These are phyloP conservation scores for Diaporthe ampelina DNA, from an alignment of 2,329 filamentous ascomycete genomes.

Conservation along the genomic window DNA sequence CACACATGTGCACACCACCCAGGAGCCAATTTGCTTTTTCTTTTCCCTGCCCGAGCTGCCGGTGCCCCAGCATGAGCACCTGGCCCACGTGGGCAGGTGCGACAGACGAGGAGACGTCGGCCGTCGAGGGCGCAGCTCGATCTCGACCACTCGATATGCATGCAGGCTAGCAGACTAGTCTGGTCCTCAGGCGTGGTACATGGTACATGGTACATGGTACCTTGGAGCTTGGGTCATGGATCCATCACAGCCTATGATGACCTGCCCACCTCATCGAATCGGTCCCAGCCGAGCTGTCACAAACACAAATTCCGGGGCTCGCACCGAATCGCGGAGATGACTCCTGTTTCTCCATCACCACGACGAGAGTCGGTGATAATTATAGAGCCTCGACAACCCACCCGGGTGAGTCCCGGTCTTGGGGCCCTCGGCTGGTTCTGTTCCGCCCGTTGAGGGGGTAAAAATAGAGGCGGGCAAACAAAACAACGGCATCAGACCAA, in stretches of 20 bases:
- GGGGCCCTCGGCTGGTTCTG: conserved; percentile 14
- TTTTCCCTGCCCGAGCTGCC: background rate
- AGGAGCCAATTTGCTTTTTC: conserved; percentile 15
- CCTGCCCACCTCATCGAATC: background rate
- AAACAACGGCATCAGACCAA: background rate
- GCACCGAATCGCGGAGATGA: conserved; percentile 10
- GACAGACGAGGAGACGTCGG: background rate
- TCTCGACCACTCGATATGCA: background rate
- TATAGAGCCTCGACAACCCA: conserved; percentile 6
- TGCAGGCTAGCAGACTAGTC: background rate
- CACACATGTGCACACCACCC: background rate
- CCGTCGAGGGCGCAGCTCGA: background rate
- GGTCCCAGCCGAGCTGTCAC: conserved; percentile 29
- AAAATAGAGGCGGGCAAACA: conserved; percentile 23
- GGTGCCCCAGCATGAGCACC: background rate
- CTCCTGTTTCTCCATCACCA: conserved; percentile 10
- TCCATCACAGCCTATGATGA: background rate
- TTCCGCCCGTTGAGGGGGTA: background rate
- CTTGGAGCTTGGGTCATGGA: background rate
- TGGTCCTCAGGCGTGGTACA: no score
- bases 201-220: background rate
- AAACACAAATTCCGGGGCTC: background rate
- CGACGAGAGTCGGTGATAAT: background rate
- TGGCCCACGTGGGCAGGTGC: conserved; percentile 12
- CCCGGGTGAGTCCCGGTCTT: conserved; percentile 18